Percentiles rank a stretch among this genome's conserved stretches.
Conservation (phyloP, 2,329 filamentous ascomycete species). For the Passalora sequoiae region DNA sequence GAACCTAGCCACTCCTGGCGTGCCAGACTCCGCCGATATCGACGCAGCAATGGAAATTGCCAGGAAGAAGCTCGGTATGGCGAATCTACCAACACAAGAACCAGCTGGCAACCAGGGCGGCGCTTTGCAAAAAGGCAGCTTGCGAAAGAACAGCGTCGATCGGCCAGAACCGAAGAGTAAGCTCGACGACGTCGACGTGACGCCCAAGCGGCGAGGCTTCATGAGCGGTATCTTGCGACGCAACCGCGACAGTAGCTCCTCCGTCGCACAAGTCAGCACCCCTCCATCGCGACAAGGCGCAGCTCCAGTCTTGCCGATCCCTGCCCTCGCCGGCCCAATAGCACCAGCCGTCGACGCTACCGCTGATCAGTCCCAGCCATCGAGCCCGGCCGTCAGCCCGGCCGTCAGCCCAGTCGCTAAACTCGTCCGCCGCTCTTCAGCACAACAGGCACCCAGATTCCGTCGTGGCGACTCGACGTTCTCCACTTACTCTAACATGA, state of each 20-base stretch:
- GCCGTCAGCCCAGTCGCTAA: slow-evolving; percentile 33
- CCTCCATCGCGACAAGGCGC: slow-evolving; percentile 4
- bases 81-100: slow-evolving; percentile 6
- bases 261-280: slow-evolving; percentile 19
- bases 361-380: slow-evolving; percentile 8
- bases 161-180: slow-evolving; percentile 33
- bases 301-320: neutral
- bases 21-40: slow-evolving; percentile 33
- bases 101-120: slow-evolving; percentile 29
- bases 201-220: slow-evolving; percentile 28
- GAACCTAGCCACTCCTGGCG: slow-evolving; percentile 28
- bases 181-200: slow-evolving; percentile 14
- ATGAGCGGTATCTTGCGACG: slow-evolving; percentile 35
- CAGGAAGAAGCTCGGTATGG: slow-evolving; percentile 30
- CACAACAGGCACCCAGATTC: slow-evolving; percentile 18
- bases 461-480: slow-evolving; percentile 23
- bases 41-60: slow-evolving; percentile 36
- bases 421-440: slow-evolving; percentile 29
- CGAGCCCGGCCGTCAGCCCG: slow-evolving; percentile 45
- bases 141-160: slow-evolving; percentile 46
- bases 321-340: neutral
- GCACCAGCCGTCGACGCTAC: slow-evolving; percentile 4
- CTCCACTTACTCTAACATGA: slow-evolving; percentile 23
- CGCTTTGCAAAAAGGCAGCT: slow-evolving; percentile 35
- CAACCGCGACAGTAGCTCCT: slow-evolving; percentile 27